These are phyloP conservation scores for Phialophora expanda DNA, from an alignment of 2,329 filamentous ascomycete species.

Conservation along the genomic window DNA sequence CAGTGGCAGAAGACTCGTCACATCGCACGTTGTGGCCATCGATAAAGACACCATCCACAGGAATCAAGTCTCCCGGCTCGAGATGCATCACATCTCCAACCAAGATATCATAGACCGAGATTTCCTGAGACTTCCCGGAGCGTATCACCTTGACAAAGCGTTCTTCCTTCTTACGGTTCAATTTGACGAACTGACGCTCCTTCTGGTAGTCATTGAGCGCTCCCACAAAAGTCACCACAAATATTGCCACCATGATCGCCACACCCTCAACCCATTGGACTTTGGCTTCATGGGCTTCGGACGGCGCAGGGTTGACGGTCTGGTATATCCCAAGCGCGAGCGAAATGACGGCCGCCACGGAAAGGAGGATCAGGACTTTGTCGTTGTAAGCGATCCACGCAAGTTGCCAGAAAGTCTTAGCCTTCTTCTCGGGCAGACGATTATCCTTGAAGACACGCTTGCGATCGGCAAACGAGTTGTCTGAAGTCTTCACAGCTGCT, in stretches of 20 bases:
- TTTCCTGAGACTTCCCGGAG: slow-evolving; percentile 72
- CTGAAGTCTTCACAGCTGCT: slow-evolving; percentile 32
- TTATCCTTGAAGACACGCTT: slow-evolving; percentile 73
- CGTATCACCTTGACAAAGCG: slow-evolving; percentile 74
- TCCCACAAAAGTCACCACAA: slow-evolving; percentile 76
- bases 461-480: slow-evolving; percentile 61
- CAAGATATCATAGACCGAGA: slow-evolving; percentile 72
- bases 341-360: slow-evolving; percentile 70
- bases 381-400: slow-evolving; percentile 81
- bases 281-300: slow-evolving; percentile 49
- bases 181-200: slow-evolving; percentile 77
- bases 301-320: slow-evolving; percentile 40
- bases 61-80: slow-evolving; percentile 74
- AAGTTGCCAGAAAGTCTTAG: slow-evolving; percentile 68
- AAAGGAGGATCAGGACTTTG: slow-evolving; percentile 73
- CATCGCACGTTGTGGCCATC: slow-evolving; percentile 69
- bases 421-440: slow-evolving; percentile 66
- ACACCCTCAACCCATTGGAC: slow-evolving; percentile 84
- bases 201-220: slow-evolving; percentile 85
- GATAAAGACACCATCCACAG: slow-evolving; percentile 74
- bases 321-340: slow-evolving; percentile 72
- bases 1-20: slow-evolving; percentile 77
- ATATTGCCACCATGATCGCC: slow-evolving; percentile 76
- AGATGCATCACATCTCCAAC: slow-evolving; percentile 76
- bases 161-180: slow-evolving; percentile 80